Evolutionary conservation across 495 filamentous ascomycete species (phyloP), one percentile per base, ranked within the genome.

Genomic region (Gamarada debralockiae): DNA sequence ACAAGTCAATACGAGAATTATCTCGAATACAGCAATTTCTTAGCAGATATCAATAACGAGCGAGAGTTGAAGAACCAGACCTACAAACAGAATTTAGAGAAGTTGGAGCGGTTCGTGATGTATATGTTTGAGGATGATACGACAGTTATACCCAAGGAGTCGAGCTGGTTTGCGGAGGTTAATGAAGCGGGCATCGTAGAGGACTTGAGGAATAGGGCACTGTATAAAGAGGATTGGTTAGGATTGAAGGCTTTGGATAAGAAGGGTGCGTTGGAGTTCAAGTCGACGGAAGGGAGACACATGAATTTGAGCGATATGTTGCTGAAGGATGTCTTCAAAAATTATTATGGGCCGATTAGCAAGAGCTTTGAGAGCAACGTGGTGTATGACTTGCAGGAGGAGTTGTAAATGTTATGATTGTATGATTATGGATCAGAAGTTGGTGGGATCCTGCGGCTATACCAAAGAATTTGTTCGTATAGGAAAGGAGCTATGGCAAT

Each of bases 1-100:
- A 83, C 85, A 0, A 72, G 68, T 2, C 79, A 90, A 55, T 67
- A 89, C 50, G 84, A 85, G 3, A 62, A 68, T 27, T 98, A 97
- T 65, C 75, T 97, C 15, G 83, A 87, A 61, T 56, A 84, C 65
- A 93, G 89, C 64, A 95, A 92, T 62, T 96, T 92, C 67, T 74
- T 99, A n/a, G 93, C 92, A n/a, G 92, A 97, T 67, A 84, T 97
- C 68, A 99, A 99, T 70, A 97, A 96, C 64, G 93, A 97, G 79
- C 77, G 95, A 2, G 56, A 48, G 33, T 21, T 63, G 48, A 96
- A 92, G 77, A 96, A 92, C 57, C 58, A 64, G 38, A 77, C 70
- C 7, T 97, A 97, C 67, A 84, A 77, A 66, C 67, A 77, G 60
- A 86, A 90, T 65, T 65, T 99, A 49, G 75, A 68, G 23, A 69